A percentile compares a stretch with the other conserved stretches of the same genome.
Conservation (phyloP, 164 flowering plant genomes). For the Houttuynia cordata region DNA sequence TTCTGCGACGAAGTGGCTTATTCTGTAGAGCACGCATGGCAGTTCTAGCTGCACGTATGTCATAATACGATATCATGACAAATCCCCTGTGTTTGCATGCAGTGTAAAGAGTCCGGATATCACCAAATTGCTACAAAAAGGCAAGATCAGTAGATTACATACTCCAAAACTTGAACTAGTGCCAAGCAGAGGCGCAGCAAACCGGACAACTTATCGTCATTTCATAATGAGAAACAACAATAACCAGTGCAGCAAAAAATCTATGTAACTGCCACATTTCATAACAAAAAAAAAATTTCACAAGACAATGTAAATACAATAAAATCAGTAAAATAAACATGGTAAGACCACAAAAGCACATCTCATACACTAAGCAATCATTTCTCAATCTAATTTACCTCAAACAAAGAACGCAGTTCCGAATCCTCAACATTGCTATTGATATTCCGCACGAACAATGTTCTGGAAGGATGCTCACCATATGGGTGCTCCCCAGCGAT, state of each 20-base stretch:
- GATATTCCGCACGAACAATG: conserved; percentile 91
- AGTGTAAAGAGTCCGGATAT: conserved; percentile 86
- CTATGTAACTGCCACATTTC: too few species aligned
- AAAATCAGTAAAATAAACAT: too few species aligned
- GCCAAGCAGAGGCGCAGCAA: not conserved
- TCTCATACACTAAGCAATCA: not conserved
- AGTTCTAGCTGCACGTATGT: conserved; percentile 88
- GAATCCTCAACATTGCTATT: conserved; percentile 97
- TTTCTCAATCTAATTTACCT: conserved; percentile 34
- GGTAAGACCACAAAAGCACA: too few species aligned
- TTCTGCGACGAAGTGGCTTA: conserved; percentile 86
- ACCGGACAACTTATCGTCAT: too few species aligned
- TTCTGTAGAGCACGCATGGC: conserved; percentile 96
- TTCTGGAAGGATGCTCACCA: conserved; percentile 98
- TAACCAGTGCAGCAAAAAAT: too few species aligned
- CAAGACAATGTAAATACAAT: too few species aligned
- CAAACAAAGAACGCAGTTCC: conserved; percentile 74
- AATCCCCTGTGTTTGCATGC: conserved; percentile 98
- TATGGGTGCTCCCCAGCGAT: conserved; percentile 96
- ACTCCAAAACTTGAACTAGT: not conserved
- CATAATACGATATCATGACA: conserved; percentile 99
- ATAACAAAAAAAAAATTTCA: too few species aligned
- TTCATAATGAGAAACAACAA: too few species aligned
- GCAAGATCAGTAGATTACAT: conserved; percentile 2
- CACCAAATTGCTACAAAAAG: conserved; percentile 84